Base-by-base conservation (phyloP, 2,329 filamentous ascomycete genomes). In the Rutstroemia sp. region DNA sequence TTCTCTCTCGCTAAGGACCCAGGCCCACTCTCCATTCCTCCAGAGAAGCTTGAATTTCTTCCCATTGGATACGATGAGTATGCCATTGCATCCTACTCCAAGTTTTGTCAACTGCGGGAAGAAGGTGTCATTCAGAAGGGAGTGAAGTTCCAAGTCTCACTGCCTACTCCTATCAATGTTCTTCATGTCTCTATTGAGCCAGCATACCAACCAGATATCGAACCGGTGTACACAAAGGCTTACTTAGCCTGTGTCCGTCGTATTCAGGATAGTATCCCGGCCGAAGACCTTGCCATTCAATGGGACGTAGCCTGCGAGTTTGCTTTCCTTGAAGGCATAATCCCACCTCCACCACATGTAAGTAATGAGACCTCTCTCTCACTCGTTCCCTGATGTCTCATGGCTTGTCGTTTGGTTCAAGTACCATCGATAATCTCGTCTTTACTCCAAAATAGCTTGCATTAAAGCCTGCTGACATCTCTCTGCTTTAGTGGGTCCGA, bases 101-200 rank as follows among this genome's bases (percentile, higher is more conserved):
- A 37, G 3, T 72, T 71, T 54, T 52, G 58, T 5, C 45, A 58
- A 2, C 54, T 70, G 2, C 58, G 64, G 7, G 51, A 58, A 1
- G 18, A 60, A 14, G 63, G 63, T 0, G 23, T 62, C n/a, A 69
- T 72, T n/a, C 49, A 58, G 1, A 19, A 44, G 1, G 61, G 59
- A 1, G 58, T 70, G 0, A 61, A 62, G 7, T 72, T 72, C 41
- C 70, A 71, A 55, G 69, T 72, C 55, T 69, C 52, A 4, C 59
- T 72, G 5, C 69, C 70, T 16, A 66, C 59, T 23, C 67, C 70
- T 12, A 21, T 63, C 2, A 65, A 66, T 50, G 58, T 61, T 8
- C 53, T 68, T 12, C 37, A 50, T 8, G 42, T 52, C 5, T 38
- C 55, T 49, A 39, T 67, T 3, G 52, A 59, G 21, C 56, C 60